Base-by-base conservation (phyloP, 768 basidiomycete genomes). In the Auriscalpium vulgare region DNA sequence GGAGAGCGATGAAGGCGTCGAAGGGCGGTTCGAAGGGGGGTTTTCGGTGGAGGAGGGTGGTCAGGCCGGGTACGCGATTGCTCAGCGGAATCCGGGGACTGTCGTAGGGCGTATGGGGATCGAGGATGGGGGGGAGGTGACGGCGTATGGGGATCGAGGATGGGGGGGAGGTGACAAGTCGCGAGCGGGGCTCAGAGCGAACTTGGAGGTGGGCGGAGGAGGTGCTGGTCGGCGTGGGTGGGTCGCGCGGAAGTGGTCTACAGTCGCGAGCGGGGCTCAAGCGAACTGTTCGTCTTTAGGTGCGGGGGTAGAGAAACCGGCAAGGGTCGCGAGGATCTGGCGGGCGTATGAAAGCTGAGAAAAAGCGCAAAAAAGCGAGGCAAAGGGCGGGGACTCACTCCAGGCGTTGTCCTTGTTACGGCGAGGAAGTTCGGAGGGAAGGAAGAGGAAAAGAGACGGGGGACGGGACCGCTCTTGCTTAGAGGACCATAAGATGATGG, bases 311-410 rank as follows among this genome's bases (percentile, higher is more conserved):
- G 73, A 71, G 87, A 80, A 74, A 84, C 86, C 87, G 87, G 78
- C 84, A 91, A 91, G 90, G 89, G 89, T 91, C 88, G 88, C 88
- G 88, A 91, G 89, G 56, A 80, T 81, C 85, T 89, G 66, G 43
- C 37, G 21, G 54, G 44, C 29, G n/a, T 13, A 35, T 56, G 47
- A 52, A 37, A 47, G 50, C 50, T 55, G 37, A 47, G 19, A 34
- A n/a, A 38, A 34, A 10, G 37, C 29, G 29, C 29, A 29, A 29
- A 29, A 29, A 50, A 50, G 37, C 34, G 43, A 58, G 37, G 8
- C 40, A 48, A 16, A 21, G 21, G 21, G 21, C 9, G 29, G 44
- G 19, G 23, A 64, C 74, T 17, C 54, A 78, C 76, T 57, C 75
- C 76, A 78, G 73, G 76, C 76, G 76, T 72, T 70, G 74, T 78